phyloP scores from a whole-genome alignment of 1,284 basidiomycete species.

The Rhizopogon hawkerae region DNA sequence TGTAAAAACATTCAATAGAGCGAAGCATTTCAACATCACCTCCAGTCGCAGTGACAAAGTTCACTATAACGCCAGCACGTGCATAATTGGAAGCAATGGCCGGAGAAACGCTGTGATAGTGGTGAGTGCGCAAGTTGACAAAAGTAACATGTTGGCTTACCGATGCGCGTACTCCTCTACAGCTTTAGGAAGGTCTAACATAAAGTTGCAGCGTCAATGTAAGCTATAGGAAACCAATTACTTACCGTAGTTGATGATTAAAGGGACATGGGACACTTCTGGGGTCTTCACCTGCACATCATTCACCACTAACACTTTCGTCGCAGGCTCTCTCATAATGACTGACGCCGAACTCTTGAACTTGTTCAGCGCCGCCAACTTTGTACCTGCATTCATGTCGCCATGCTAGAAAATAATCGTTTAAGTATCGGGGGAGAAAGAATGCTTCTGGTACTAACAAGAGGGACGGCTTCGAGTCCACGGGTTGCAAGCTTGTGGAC shows the following conservation, averaged over 20 bases:
- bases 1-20: constrained; percentile 96
- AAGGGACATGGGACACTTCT: constrained; percentile 82
- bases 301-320: constrained; percentile 81
- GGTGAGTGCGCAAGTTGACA: constrained; percentile 5
- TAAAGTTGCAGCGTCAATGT: constrained; percentile 8
- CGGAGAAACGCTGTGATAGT: constrained; percentile 55
- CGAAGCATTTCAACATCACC: constrained; percentile 97
- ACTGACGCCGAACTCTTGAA: constrained; percentile 55
- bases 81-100: constrained; percentile 74
- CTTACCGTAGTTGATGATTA: constrained; percentile 87
- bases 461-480: constrained; percentile 69
- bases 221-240: neutral
- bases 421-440: constrained; percentile 6
- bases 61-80: constrained; percentile 83
- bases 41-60: constrained; percentile 93
- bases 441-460: constrained; percentile 15
- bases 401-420: constrained; percentile 47
- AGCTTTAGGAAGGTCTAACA: constrained; percentile 80
- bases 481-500: constrained; percentile 83
- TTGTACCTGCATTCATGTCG: constrained; percentile 78
- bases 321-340: constrained; percentile 51
- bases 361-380: constrained; percentile 73
- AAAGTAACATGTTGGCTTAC: constrained; percentile 31
- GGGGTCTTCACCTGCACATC: constrained; percentile 85
- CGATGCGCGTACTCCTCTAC: constrained; percentile 95